Conservation (phyloP, 2,329 filamentous ascomycete species). For the Venturia asperata region DNA sequence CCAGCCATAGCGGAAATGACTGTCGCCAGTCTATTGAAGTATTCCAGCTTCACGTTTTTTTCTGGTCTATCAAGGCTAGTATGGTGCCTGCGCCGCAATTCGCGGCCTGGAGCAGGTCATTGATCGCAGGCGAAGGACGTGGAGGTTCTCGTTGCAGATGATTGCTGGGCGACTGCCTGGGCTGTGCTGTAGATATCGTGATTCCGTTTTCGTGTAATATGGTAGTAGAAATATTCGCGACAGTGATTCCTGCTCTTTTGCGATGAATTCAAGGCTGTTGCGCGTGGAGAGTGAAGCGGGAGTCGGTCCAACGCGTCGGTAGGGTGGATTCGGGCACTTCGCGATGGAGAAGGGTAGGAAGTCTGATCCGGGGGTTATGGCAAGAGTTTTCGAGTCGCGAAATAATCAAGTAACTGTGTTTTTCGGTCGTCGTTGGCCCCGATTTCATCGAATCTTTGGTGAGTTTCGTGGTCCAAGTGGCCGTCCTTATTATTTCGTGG, state of each 20-base stretch:
- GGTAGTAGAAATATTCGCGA: not conserved
- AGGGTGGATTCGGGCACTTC: not conserved
- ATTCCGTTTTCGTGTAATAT: not conserved
- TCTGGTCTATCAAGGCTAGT: not conserved
- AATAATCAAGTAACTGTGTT: not conserved
- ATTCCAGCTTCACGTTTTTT: constrained; percentile 23
- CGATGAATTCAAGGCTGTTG: not conserved
- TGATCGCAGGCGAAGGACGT: not conserved
- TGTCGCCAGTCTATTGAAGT: constrained; percentile 32
- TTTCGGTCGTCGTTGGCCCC: not conserved
- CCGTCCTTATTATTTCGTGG: not conserved
- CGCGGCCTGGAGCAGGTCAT: constrained; percentile 7
- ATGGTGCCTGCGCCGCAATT: not conserved
- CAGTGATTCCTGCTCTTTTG: not conserved
- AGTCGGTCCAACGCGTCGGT: not conserved
- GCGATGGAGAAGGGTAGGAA: not conserved
- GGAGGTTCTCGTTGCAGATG: not conserved
- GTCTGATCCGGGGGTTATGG: not conserved
- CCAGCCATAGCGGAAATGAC: constrained; percentile 36
- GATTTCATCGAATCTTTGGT: not conserved
- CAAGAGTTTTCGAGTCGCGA: constrained; percentile 1
- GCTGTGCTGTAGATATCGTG: not conserved
- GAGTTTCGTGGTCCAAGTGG: not conserved
- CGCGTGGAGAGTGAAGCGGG: constrained; percentile 3
- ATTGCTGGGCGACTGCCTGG: not conserved